Base-by-base conservation (phyloP, 2,329 filamentous ascomycete species). In the Nemania sp. region DNA sequence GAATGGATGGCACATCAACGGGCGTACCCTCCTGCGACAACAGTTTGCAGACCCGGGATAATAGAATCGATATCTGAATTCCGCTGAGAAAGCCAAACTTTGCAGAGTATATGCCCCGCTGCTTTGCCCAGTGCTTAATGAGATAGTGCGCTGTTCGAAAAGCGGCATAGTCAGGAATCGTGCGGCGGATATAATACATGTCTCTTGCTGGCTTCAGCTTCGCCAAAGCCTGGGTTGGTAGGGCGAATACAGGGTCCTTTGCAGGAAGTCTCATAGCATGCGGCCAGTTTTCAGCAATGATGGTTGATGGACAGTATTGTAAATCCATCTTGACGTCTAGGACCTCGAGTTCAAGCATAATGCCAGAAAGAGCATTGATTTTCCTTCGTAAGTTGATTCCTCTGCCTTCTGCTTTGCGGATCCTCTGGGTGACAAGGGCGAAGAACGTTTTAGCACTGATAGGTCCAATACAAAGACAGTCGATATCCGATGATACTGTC, bases 171-270 rank as follows among this genome's bases (percentile, higher is more conserved):
- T 86, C 80, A 0, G 85, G 84, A 9, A 88, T 72, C 0, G 83
- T 84, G 8, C 77, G 76, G 19, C 77, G 76, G 22, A 89, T 72
- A 64, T 86, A 86, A 49, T 77, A 75, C 15, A 86, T 70, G 59
- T 89, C 86, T 15, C 86, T 78, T 26, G 79, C 77, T 1, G 85
- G 80, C 64, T 89, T 88, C 23, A 89, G 73, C 56, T 86, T 86
- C 42, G 77, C 74, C 12, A 89, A 72, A 0, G 80, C 80, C 34
- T 80, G 76, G 2, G 79, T 72, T 0, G 84, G 73, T 9, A 89
- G 70, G 6, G 77, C 71, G 67, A 85, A 86, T 8, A 80, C 68
- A 0, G 79, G 72, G 58, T 86, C 79, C 1, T 73, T 73, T 3
- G 78, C 62, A 1, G 81, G 76, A 1, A 81, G 65, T 14, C 70